phyloP scores from a whole-genome alignment of 2,329 filamentous ascomycete genomes.

The Ceratocystis alfenasii region DNA sequence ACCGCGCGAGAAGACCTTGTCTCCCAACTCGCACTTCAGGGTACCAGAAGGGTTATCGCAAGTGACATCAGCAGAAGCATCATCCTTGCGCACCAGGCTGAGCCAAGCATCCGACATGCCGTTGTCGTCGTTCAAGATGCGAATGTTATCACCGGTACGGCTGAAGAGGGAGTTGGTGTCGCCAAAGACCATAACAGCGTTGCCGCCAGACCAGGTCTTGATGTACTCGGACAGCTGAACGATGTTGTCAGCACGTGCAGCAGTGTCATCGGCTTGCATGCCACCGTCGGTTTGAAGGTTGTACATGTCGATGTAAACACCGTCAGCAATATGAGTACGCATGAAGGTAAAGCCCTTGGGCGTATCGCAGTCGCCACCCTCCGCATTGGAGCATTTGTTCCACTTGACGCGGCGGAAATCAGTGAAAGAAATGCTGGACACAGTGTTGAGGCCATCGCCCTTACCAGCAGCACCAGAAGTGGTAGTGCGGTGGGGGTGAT shows the following conservation, averaged over 20 bases:
- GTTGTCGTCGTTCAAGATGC: conserved; percentile 39
- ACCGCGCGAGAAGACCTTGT: conserved; percentile 52
- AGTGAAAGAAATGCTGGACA: conserved; percentile 48
- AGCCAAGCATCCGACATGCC: conserved; percentile 49
- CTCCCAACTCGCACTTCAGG: conserved; percentile 50
- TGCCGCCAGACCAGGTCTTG: conserved; percentile 42
- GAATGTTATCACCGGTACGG: conserved; percentile 43
- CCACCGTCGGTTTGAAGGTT: conserved; percentile 57
- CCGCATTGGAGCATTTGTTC: conserved; percentile 44
- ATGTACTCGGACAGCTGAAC: conserved; percentile 49
- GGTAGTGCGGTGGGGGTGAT: conserved; percentile 47
- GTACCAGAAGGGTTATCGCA: conserved; percentile 48
- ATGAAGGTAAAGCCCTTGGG: conserved; percentile 62
- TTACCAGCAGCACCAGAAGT: conserved; percentile 54
- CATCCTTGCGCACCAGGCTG: conserved; percentile 38
- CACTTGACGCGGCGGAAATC: conserved; percentile 48
- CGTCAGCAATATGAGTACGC: no score
- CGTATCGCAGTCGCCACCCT: conserved; percentile 49
- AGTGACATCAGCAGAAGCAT: conserved; percentile 29
- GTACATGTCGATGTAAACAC: conserved; percentile 49
- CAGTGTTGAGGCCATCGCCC: conserved; percentile 52
- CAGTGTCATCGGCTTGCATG: conserved; percentile 39
- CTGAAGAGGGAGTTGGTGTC: conserved; percentile 57
- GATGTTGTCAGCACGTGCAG: conserved; percentile 47
- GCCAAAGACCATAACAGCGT: conserved; percentile 51